Evolutionary conservation across 179 eudicot species (phyloP).

Genomic region (Amaranthus tricolor): DNA sequence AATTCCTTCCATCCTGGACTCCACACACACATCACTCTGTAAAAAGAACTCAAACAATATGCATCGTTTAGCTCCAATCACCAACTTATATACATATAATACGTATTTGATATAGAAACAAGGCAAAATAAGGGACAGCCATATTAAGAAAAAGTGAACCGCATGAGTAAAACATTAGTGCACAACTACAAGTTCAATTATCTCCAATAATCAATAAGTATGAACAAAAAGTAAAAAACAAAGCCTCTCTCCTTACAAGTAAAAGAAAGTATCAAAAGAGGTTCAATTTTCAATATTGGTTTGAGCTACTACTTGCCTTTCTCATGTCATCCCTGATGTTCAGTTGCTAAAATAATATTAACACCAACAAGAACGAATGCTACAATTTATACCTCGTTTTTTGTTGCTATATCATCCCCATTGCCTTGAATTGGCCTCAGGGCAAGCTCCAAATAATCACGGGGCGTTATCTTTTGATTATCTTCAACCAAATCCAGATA

Average conservation of each 20-base stretch:
- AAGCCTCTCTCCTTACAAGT: background rate
- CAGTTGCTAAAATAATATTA: background rate
- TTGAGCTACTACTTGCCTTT: background rate
- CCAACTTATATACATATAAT: background rate
- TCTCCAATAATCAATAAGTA: background rate
- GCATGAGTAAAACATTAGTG: background rate
- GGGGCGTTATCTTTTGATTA: conserved; percentile 81
- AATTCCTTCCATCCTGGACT: too few relatives aligned
- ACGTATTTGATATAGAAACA: background rate
- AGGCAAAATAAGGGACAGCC: background rate
- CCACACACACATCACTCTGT: too few relatives aligned
- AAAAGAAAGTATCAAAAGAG: background rate
- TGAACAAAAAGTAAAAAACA: background rate
- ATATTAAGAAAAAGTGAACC: background rate
- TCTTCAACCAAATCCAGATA: conserved; percentile 92
- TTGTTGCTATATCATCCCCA: conserved; percentile 68
- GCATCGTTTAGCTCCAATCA: background rate
- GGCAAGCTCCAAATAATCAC: conserved; percentile 95
- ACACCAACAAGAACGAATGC: background rate
- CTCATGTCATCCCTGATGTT: background rate
- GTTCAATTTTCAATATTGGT: background rate
- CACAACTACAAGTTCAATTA: background rate
- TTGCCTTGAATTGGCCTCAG: conserved; percentile 74
- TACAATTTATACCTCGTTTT: conserved; percentile 69
- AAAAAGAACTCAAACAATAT: background rate